Percentiles rank a stretch among this genome's conserved stretches.
Conservation (phyloP, 768 basidiomycete species). For the Mycena belliarum region DNA sequence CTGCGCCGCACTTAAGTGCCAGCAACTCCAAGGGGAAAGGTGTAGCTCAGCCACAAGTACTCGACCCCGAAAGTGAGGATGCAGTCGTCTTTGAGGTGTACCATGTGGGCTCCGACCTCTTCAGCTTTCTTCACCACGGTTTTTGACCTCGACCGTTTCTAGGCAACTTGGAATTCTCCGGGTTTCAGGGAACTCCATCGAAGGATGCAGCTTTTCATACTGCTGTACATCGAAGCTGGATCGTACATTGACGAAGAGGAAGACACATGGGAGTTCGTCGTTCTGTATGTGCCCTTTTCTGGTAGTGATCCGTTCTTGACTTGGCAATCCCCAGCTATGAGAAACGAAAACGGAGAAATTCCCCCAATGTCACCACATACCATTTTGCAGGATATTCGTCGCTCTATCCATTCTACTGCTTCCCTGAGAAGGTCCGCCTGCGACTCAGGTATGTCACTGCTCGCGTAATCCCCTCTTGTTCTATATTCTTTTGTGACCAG, state of each 20-base stretch:
- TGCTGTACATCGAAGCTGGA: conserved; percentile 94
- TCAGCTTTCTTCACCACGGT: background rate
- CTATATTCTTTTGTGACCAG: conserved; percentile 39
- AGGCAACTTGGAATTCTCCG: conserved; percentile 84
- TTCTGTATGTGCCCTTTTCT: conserved; percentile 58
- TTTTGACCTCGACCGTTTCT: background rate
- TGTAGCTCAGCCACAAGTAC: conserved; percentile 34
- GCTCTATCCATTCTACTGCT: conserved; percentile 93
- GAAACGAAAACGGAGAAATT: conserved; percentile 64
- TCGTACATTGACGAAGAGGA: conserved; percentile 95
- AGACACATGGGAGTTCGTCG: conserved; percentile 89
- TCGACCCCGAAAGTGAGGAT: conserved; percentile 55
- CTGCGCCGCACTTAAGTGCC: conserved; percentile 36
- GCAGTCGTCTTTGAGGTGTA: conserved; percentile 85
- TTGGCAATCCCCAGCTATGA: conserved; percentile 67
- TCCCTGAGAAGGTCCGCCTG: conserved; percentile 86
- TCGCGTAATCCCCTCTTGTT: too few relatives aligned
- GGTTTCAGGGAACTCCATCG: conserved; percentile 92
- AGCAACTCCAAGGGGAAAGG: conserved; percentile 55
- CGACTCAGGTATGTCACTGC: conserved; percentile 68
- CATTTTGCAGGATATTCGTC: conserved; percentile 96
- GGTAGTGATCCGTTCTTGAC: background rate
- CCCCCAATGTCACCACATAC: conserved; percentile 60
- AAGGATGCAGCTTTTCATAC: conserved; percentile 90
- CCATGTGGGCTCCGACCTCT: conserved; percentile 59